A percentile compares a stretch with the other conserved stretches of the same genome.
These are phyloP conservation scores for Croton laevigatus DNA, from an alignment of 441 rosid genomes.

Conservation along the genomic window DNA sequence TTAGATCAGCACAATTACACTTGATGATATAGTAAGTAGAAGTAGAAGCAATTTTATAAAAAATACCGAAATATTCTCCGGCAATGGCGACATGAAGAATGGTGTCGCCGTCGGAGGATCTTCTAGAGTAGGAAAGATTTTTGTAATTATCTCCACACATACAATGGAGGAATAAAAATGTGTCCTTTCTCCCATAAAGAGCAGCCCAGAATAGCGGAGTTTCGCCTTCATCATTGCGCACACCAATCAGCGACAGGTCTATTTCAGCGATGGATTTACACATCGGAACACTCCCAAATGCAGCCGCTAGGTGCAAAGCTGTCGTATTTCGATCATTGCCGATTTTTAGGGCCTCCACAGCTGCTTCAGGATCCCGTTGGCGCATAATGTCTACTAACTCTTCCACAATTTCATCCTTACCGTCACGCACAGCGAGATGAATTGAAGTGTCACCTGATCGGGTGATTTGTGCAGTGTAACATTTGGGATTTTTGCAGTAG, in stretches of 20 bases:
- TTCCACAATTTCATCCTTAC: conserved; percentile 15
- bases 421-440: conserved; percentile 37
- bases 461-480: conserved; percentile 17
- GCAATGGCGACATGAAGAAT: conserved; percentile 42
- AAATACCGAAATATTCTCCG: conserved; percentile 18
- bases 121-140: conserved; percentile 8
- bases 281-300: conserved; percentile 29
- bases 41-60: neutral
- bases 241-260: conserved; percentile 9
- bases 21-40: neutral
- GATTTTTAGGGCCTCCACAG: neutral
- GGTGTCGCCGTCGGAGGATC: conserved; percentile 29
- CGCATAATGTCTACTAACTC: conserved; percentile 4
- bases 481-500: neutral
- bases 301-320: conserved; percentile 38
- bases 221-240: conserved; percentile 22
- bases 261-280: conserved; percentile 17
- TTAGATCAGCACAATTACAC: too few relatives aligned
- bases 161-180: conserved; percentile 28
- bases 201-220: conserved; percentile 36
- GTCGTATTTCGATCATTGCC: conserved; percentile 28
- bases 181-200: conserved; percentile 27
- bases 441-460: conserved; percentile 32
- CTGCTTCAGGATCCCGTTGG: neutral
- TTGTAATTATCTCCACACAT: neutral